Evolutionary conservation across 768 basidiomycete genomes (phyloP), one percentile per base, ranked within the genome.

Genomic region (Panaeolus cyanescens): DNA sequence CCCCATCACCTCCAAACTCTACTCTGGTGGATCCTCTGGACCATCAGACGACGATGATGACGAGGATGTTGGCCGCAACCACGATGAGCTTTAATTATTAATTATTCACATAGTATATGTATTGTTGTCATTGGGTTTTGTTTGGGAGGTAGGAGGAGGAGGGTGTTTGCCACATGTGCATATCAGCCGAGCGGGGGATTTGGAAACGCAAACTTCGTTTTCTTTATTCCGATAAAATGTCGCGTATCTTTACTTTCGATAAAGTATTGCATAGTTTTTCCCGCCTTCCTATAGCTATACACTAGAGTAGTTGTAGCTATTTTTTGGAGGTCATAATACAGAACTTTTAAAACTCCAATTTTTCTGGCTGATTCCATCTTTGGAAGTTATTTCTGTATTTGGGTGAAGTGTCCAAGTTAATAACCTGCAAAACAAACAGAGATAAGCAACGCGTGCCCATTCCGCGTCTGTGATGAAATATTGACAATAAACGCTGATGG

Each of bases 1-100:
- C 73, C 95, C 95, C 56, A 95, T 96, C 75, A 93, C 94, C 56
- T 85, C 86, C 70, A 94, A 95, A 77, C 77, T 93, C 56, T 92
- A 92, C 74, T 72, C 76, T 32, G 75, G 77, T 32, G 83, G 78
- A 36, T 78, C 70, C 3, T 64, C 68, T 13, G 68, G 67, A 20
- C 55, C 67, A 32, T 60, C 55, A 32, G 70, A 73, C 22, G 70
- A 72, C 45, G 75, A 78, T 20, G 75, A 77, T 56, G 80, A 81
- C 8, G 80, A 83, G 8, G 78, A 79, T 37, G 68, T 75, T 19
- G 66, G 68, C 31, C 72, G 74, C 19, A 75, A 81, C 64, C 82
- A 83, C 66, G 82, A 83, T 59, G 82, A 83, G 71, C 68, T 83
- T 63, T 83, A 77, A 79, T 20, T 50, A 28, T 42, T 50, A 50